Evolutionary conservation across 176 grass and related monocot genomes (phyloP).

Genomic region (Eragrostis nindensis): DNA sequence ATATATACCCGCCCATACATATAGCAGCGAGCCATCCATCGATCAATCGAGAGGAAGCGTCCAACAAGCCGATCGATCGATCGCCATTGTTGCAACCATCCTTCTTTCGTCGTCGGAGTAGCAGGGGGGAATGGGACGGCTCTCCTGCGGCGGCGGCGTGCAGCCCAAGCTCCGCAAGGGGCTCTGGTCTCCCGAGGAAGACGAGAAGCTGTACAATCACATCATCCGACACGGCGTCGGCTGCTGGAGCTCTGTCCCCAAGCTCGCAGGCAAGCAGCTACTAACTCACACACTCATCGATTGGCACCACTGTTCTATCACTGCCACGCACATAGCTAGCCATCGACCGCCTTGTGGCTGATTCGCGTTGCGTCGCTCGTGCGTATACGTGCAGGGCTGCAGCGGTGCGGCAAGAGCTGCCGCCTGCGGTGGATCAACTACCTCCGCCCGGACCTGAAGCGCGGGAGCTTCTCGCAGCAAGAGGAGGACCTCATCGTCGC

Average conservation of each 20-base stretch:
- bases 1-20: slow-evolving; percentile 46
- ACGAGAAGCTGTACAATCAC: slow-evolving; percentile 91
- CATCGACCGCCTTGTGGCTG: not conserved
- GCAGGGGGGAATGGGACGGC: slow-evolving; percentile 58
- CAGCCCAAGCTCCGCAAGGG: slow-evolving; percentile 83
- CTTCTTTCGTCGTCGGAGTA: not conserved
- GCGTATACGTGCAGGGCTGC: slow-evolving; percentile 52
- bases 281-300: not conserved
- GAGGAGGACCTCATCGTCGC: slow-evolving; percentile 80
- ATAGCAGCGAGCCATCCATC: not conserved
- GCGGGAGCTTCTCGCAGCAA: slow-evolving; percentile 77
- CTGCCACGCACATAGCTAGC: no score
- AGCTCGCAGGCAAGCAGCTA: slow-evolving; percentile 60
- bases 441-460: slow-evolving; percentile 76
- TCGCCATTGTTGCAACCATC: not conserved
- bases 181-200: slow-evolving; percentile 86
- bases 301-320: not conserved
- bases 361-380: not conserved
- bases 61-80: not conserved
- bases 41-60: not conserved
- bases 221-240: slow-evolving; percentile 80
- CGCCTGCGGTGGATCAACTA: slow-evolving; percentile 88
- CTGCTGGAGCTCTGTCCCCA: slow-evolving; percentile 85
- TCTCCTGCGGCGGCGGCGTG: slow-evolving; percentile 54
- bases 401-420: slow-evolving; percentile 92